These are phyloP conservation scores for Filosporella fistucella DNA, from an alignment of 495 filamentous ascomycete genomes.

Conservation along the genomic window DNA sequence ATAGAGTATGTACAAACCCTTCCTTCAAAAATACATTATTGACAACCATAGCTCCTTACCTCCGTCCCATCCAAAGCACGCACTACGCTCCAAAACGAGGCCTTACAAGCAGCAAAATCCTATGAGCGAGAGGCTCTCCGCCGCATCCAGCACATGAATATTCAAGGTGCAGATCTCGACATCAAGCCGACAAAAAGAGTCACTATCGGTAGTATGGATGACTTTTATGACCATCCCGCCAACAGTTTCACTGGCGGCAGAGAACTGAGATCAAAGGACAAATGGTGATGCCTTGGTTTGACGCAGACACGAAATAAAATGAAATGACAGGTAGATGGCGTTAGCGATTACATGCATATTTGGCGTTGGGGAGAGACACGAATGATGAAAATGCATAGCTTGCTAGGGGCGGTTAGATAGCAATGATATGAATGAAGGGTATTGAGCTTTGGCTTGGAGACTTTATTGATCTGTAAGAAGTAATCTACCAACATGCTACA, in stretches of 20 bases:
- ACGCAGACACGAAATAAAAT: neutral
- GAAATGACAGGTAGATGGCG: neutral
- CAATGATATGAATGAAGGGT: too few species aligned
- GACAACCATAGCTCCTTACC: constrained; percentile 52
- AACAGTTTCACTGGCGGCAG: neutral
- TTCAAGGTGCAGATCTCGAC: constrained; percentile 70
- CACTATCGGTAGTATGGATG: neutral
- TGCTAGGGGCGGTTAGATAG: too few species aligned
- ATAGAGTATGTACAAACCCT: constrained; percentile 44
- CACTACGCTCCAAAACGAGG: constrained; percentile 58
- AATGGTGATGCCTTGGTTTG: neutral
- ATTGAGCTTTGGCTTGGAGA: too few species aligned
- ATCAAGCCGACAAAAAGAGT: constrained; percentile 37
- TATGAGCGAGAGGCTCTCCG: constrained; percentile 73
- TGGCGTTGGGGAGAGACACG: constrained; percentile 3
- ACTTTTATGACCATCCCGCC: neutral
- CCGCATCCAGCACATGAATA: constrained; percentile 69
- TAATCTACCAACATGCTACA: too few species aligned
- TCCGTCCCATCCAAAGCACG: constrained; percentile 62
- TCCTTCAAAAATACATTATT: neutral
- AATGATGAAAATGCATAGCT: too few species aligned
- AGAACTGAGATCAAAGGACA: neutral
- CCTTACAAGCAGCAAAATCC: constrained; percentile 59
- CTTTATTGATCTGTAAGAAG: too few species aligned
- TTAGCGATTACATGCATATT: neutral